phyloP scores from a whole-genome alignment of 306 rosid species.

The Hippophae rhamnoides region DNA sequence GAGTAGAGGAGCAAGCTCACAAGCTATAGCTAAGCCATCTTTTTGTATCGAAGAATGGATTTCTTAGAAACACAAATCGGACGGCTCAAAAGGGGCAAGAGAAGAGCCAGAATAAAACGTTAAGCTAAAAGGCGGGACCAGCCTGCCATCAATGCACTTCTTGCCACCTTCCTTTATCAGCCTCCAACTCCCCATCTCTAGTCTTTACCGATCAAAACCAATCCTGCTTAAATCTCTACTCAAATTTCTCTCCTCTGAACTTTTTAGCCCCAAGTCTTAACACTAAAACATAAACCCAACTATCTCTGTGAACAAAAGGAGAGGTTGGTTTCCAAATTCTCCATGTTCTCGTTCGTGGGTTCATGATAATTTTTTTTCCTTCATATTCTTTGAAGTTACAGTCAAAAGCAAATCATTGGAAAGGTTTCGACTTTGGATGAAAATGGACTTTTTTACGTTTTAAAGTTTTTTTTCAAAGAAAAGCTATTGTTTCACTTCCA shows the following conservation, averaged over 20 bases:
- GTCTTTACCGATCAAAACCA: slow-evolving; percentile 16
- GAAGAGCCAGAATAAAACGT: not conserved
- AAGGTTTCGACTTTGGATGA: slow-evolving; percentile 4
- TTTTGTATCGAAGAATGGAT: slow-evolving; percentile 1
- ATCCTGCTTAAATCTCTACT: slow-evolving; percentile 8
- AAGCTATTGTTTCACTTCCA: slow-evolving; percentile 5
- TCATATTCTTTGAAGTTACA: not conserved
- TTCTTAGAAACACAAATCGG: slow-evolving; percentile 1
- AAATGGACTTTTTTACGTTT: not conserved
- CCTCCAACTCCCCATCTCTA: not conserved
- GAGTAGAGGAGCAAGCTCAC: not conserved
- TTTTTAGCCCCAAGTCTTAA: slow-evolving; percentile 5
- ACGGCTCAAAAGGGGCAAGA: slow-evolving; percentile 11
- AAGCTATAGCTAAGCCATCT: slow-evolving; percentile 14
- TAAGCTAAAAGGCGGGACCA: slow-evolving; percentile 23
- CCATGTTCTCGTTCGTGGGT: slow-evolving; percentile 4
- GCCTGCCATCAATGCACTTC: slow-evolving; percentile 24
- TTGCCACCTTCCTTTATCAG: slow-evolving; percentile 21
- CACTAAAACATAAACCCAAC: slow-evolving; percentile 4
- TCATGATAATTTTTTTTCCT: not conserved
- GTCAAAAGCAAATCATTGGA: slow-evolving; percentile 6
- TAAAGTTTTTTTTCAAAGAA: not conserved
- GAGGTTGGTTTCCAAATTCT: slow-evolving; percentile 16
- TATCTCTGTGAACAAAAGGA: slow-evolving; percentile 1
- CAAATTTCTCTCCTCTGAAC: slow-evolving; percentile 18